Evolutionary conservation across 192 early-diverging fungal genomes (phyloP).

Genomic region (Coemansia sp.): DNA sequence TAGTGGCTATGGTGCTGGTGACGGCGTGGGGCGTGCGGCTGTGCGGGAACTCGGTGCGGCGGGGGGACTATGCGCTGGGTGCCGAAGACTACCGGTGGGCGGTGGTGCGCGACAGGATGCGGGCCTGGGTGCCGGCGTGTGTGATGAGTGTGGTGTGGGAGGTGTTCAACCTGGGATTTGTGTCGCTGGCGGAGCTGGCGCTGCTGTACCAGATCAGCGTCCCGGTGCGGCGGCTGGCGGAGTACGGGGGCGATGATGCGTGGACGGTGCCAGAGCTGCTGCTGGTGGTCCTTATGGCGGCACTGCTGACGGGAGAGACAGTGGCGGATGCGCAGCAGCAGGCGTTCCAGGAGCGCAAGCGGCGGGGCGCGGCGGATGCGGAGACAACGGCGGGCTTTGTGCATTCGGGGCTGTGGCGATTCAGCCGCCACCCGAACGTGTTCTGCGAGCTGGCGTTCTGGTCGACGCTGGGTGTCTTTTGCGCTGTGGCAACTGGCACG

Average conservation of each 20-base stretch:
- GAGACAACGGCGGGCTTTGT: slow-evolving; percentile 64
- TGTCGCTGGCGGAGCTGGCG: slow-evolving; percentile 64
- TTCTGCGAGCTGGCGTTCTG: slow-evolving; percentile 71
- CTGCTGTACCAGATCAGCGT: slow-evolving; percentile 49
- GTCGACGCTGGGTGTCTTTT: slow-evolving; percentile 44
- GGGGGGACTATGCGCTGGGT: slow-evolving; percentile 64
- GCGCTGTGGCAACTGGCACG: background rate
- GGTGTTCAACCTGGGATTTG: slow-evolving; percentile 65
- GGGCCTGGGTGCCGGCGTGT: background rate
- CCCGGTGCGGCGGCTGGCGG: slow-evolving; percentile 6
- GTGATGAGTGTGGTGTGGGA: slow-evolving; percentile 48
- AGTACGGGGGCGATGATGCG: background rate
- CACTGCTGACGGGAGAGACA: slow-evolving; percentile 55
- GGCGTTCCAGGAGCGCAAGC: slow-evolving; percentile 57
- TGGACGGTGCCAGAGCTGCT: slow-evolving; percentile 48
- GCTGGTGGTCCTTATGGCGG: slow-evolving; percentile 40
- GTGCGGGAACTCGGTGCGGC: slow-evolving; percentile 71
- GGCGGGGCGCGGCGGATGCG: slow-evolving; percentile 12
- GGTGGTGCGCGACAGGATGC: slow-evolving; percentile 26
- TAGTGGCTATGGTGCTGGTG: slow-evolving; percentile 47
- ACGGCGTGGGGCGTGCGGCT: slow-evolving; percentile 66
- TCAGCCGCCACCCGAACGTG: slow-evolving; percentile 79
- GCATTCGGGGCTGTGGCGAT: slow-evolving; percentile 65
- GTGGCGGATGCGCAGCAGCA: slow-evolving; percentile 82
- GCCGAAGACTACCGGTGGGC: slow-evolving; percentile 78